Conservation (phyloP, 495 filamentous ascomycete genomes). For the Xylaria curta region DNA sequence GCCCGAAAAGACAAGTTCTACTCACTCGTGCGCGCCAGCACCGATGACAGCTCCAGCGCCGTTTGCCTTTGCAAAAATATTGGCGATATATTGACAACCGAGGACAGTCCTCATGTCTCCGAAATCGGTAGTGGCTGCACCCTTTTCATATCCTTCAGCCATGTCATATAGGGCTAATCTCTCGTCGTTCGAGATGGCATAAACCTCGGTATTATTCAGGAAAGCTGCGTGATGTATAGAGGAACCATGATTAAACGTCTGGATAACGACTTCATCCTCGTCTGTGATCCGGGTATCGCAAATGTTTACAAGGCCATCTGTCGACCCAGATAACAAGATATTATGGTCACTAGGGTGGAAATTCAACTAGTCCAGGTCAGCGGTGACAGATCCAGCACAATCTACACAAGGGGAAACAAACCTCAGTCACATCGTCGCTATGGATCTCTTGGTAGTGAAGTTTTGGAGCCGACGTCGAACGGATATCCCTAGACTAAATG, state of each 20-base stretch:
- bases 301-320: slow-evolving; percentile 89
- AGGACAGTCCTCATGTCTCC: slow-evolving; percentile 77
- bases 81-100: slow-evolving; percentile 81
- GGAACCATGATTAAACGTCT: slow-evolving; percentile 83
- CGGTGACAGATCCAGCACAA: background rate
- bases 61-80: slow-evolving; percentile 63
- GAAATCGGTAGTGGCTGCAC: slow-evolving; percentile 64
- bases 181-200: slow-evolving; percentile 81
- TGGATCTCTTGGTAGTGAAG: slow-evolving; percentile 83
- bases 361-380: slow-evolving; percentile 58
- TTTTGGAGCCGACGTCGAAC: slow-evolving; percentile 59
- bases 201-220: slow-evolving; percentile 70
- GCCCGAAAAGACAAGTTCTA: background rate
- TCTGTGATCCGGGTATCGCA: slow-evolving; percentile 77
- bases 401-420: slow-evolving; percentile 37
- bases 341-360: slow-evolving; percentile 70
- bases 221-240: slow-evolving; percentile 89
- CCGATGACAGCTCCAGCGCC: slow-evolving; percentile 67
- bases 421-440: slow-evolving; percentile 89
- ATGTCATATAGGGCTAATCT: slow-evolving; percentile 75
- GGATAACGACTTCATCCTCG: slow-evolving; percentile 84
- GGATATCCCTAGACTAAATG: slow-evolving; percentile 64
- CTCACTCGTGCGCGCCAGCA: slow-evolving; percentile 65
- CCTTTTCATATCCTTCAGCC: slow-evolving; percentile 63
- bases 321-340: slow-evolving; percentile 82